phyloP scores from a whole-genome alignment of 2,329 filamentous ascomycete species.

The Aspergillus jensenii region DNA sequence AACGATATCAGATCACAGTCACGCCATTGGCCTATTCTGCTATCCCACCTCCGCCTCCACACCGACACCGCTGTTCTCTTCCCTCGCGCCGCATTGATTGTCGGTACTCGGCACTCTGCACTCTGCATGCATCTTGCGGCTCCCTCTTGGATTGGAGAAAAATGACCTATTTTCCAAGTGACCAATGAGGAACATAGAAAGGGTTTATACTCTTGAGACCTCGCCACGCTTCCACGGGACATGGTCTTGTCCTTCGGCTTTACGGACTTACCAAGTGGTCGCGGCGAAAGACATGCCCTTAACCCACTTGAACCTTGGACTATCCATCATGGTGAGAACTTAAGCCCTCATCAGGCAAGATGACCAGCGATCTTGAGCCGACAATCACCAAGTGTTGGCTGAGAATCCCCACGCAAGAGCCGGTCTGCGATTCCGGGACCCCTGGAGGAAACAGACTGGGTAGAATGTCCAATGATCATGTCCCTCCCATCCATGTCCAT shows the following conservation, averaged over 20 bases:
- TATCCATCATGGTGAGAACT: not conserved
- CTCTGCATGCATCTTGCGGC: not conserved
- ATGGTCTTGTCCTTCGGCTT: not conserved
- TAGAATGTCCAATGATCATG: not conserved
- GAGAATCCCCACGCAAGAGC: constrained; percentile 9
- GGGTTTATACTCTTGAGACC: not conserved
- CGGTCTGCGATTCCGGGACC: not conserved
- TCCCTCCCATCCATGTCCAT: not conserved
- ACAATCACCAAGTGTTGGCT: not conserved
- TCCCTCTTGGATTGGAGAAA: not conserved
- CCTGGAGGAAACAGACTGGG: not conserved
- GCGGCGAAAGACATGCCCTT: not conserved
- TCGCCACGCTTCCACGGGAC: not conserved
- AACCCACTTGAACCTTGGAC: not conserved
- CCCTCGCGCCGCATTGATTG: no score
- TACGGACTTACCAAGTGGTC: not conserved
- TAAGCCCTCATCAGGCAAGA: not conserved
- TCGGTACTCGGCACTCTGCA: no score
- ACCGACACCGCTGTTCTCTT: not conserved
- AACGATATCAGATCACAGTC: not conserved
- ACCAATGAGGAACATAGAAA: not conserved
- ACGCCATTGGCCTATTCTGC: not conserved
- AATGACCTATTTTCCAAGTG: no score
- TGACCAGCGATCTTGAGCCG: not conserved
- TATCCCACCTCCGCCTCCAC: not conserved